These are phyloP conservation scores for Fagopyrum tataricum DNA, from an alignment of 148 eudicot genomes.

Conservation along the genomic window DNA sequence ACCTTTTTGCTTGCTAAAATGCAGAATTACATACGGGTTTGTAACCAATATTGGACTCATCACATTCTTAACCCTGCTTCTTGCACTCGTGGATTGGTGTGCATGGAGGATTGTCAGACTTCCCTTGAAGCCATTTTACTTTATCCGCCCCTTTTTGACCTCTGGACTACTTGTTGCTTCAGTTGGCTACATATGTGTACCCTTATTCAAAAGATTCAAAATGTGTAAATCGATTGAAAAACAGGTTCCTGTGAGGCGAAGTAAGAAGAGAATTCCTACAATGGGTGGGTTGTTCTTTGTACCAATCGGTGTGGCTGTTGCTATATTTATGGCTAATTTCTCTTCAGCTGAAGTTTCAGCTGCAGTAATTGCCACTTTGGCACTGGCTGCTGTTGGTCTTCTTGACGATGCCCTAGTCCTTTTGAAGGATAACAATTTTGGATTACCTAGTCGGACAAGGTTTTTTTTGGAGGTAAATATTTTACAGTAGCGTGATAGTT, in stretches of 20 bases:
- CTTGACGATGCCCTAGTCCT: constrained; percentile 61
- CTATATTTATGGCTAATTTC: constrained; percentile 49
- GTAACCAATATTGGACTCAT: constrained; percentile 56
- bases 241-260: constrained; percentile 38
- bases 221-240: constrained; percentile 41
- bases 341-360: constrained; percentile 65
- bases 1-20: constrained; percentile 15
- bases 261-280: constrained; percentile 69
- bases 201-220: constrained; percentile 56
- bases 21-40: constrained; percentile 71
- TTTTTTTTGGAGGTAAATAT: constrained; percentile 61
- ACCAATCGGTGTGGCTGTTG: constrained; percentile 74
- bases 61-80: constrained; percentile 48
- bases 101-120: constrained; percentile 86
- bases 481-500: constrained; percentile 7
- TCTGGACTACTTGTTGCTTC: constrained; percentile 55
- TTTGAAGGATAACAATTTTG: constrained; percentile 34
- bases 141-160: constrained; percentile 63
- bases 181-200: constrained; percentile 71
- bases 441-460: constrained; percentile 45
- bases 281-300: constrained; percentile 81
- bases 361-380: constrained; percentile 54
- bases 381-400: constrained; percentile 76
- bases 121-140: constrained; percentile 59
- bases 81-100: constrained; percentile 66